phyloP scores from a whole-genome alignment of 495 filamentous ascomycete genomes.

The Apodospora peruviana region DNA sequence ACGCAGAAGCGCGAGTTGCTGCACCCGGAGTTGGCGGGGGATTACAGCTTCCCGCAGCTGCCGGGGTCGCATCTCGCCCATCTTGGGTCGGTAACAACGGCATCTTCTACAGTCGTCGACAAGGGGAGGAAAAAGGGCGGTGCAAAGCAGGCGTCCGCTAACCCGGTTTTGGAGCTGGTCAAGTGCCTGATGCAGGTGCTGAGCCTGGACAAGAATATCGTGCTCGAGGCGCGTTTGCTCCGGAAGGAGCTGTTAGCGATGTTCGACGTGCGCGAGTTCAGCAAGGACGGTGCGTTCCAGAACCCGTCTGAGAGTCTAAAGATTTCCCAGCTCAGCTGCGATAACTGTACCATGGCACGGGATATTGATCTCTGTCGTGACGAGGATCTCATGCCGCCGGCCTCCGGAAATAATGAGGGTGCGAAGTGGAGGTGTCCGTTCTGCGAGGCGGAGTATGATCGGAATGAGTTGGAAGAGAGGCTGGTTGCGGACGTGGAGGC shows the following conservation, averaged over 20 bases:
- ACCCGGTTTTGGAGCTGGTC: constrained; percentile 83
- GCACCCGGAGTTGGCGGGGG: constrained; percentile 81
- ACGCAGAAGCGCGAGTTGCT: constrained; percentile 82
- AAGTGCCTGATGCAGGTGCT: constrained; percentile 89
- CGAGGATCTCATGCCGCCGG: constrained; percentile 62
- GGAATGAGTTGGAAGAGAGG: constrained; percentile 74
- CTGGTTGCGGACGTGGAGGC: constrained; percentile 73
- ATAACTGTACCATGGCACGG: constrained; percentile 77
- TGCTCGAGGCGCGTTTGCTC: constrained; percentile 76
- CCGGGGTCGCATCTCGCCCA: constrained; percentile 62
- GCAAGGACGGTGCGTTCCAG: constrained; percentile 73
- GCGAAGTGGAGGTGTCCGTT: constrained; percentile 70
- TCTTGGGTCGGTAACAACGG: constrained; percentile 1
- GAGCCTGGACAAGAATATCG: constrained; percentile 80
- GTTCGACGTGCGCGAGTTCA: constrained; percentile 93
- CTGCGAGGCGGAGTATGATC: constrained; percentile 70
- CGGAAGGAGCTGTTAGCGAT: constrained; percentile 83
- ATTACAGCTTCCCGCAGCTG: constrained; percentile 80
- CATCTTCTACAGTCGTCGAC: background rate
- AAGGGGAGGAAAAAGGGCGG: constrained; percentile 2
- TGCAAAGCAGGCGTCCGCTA: constrained; percentile 43
- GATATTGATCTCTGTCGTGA: constrained; percentile 96
- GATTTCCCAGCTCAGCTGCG: constrained; percentile 72
- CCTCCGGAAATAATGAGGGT: constrained; percentile 14
- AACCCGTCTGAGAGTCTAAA: constrained; percentile 76